Percentiles rank a stretch among this genome's conserved stretches.
phyloP scores from a whole-genome alignment of 2,329 filamentous ascomycete species.

The Stachybotrys chlorohalonatus region DNA sequence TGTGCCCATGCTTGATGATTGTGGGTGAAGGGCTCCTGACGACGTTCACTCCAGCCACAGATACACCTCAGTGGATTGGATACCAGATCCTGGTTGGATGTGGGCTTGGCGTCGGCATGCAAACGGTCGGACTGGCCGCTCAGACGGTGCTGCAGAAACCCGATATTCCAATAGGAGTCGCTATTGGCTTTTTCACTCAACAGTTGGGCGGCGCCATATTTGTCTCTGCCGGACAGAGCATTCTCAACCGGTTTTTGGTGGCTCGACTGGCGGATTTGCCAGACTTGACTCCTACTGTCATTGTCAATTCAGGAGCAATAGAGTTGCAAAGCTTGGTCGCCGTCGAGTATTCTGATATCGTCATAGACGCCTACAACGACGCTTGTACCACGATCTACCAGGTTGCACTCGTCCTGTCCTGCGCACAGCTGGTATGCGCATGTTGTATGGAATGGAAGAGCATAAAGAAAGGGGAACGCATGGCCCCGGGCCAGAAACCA shows the following conservation, averaged over 20 bases:
- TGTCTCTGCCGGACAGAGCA: slow-evolving; percentile 46
- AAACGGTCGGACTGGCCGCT: slow-evolving; percentile 45
- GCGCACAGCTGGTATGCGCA: slow-evolving; percentile 46
- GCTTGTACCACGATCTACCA: slow-evolving; percentile 56
- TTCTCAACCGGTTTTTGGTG: slow-evolving; percentile 39
- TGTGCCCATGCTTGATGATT: slow-evolving; percentile 38
- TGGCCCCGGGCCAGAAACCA: neutral
- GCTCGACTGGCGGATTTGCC: slow-evolving; percentile 28
- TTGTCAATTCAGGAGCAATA: slow-evolving; percentile 46
- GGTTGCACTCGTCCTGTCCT: slow-evolving; percentile 46
- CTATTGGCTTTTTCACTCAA: slow-evolving; percentile 48
- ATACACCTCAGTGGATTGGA: slow-evolving; percentile 46
- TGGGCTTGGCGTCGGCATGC: slow-evolving; percentile 50
- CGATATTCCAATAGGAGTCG: slow-evolving; percentile 46
- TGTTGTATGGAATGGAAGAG: slow-evolving; percentile 57
- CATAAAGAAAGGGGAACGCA: slow-evolving; percentile 44
- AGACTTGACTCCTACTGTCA: slow-evolving; percentile 28
- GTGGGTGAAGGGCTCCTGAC: slow-evolving; percentile 48
- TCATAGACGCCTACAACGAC: slow-evolving; percentile 56
- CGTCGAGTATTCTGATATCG: slow-evolving; percentile 35
- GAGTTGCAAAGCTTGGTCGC: slow-evolving; percentile 47
- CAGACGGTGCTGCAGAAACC: slow-evolving; percentile 42
- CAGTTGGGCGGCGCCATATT: slow-evolving; percentile 51
- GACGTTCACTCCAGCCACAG: slow-evolving; percentile 39
- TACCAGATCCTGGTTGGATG: slow-evolving; percentile 51